phyloP scores from a whole-genome alignment of 1,284 basidiomycete genomes.

The Trametes hirsuta region DNA sequence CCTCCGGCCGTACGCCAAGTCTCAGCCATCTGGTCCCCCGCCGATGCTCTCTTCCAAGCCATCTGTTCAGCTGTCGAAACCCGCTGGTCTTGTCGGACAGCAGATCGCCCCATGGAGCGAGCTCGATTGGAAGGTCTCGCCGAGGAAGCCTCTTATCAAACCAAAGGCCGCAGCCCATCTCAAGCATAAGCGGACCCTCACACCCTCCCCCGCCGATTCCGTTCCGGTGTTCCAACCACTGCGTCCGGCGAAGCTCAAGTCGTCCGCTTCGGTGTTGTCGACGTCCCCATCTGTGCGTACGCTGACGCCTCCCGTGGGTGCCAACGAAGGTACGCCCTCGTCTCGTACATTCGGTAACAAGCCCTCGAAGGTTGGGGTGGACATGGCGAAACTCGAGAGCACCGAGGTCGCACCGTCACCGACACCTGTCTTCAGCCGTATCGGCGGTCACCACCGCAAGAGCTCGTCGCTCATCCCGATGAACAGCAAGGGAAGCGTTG shows the following conservation, averaged over 20 bases:
- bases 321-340: constrained; percentile 19
- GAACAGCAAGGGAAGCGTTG: constrained; percentile 33
- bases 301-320: constrained; percentile 14
- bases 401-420: constrained; percentile 37
- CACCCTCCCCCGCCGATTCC: constrained; percentile 55
- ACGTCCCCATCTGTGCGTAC: constrained; percentile 17
- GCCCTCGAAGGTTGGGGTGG: constrained; percentile 38
- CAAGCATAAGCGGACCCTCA: constrained; percentile 55
- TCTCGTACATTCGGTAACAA: constrained; percentile 53
- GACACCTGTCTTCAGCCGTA: constrained; percentile 54
- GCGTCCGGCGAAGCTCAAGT: constrained; percentile 46
- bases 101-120: constrained; percentile 68
- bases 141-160: constrained; percentile 39
- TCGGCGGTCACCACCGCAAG: constrained; percentile 38
- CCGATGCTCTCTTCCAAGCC: constrained; percentile 5
- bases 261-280: constrained; percentile 27
- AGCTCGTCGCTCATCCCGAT: constrained; percentile 40
- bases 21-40: constrained; percentile 34
- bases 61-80: constrained; percentile 15
- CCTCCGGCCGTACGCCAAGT: constrained; percentile 62
- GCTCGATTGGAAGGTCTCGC: constrained; percentile 51
- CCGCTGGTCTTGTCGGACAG: constrained; percentile 46
- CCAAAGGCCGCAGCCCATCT: constrained; percentile 33
- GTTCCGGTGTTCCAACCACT: constrained; percentile 62
- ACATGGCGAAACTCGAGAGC: constrained; percentile 26